Evolutionary conservation across 495 filamentous ascomycete species (phyloP), one percentile per base, ranked within the genome.

Genomic region (Aspergillus baeticus): DNA sequence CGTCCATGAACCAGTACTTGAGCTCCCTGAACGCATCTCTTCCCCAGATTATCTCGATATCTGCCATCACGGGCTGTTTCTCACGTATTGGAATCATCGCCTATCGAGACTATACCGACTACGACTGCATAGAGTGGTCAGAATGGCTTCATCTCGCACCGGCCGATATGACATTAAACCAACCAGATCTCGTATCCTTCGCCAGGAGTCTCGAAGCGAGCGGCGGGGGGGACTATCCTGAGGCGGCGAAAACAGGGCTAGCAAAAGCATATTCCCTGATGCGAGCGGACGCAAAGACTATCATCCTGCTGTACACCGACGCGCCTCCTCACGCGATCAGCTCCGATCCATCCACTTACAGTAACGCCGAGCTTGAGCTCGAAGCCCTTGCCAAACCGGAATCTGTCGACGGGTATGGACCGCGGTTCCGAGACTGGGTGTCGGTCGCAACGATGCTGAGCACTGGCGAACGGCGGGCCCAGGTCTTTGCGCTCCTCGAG

Each of bases 271-370:
- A 77, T 57, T 42, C 69, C 22, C 44, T 75, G 5, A 79, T 79
- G 77, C 64, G 76, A 41, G 34, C 63, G 7, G 69, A 73, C 11
- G 76, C 74, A 1, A 71, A 69, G 21, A 81, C 78, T 7, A 54
- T 81, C 13, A 63, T 79, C 23, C 52, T 81, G 2, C 53, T 80
- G 5, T 81, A 75, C 47, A 73, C 75, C 2, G 78, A 81, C 55
- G 78, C 77, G 1, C 74, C 77, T 5, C 77, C 77, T 1, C 77
- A 79, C 55, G 48, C 15, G 15, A 54, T 14, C 6, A 33, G 26
- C 29, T 31, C 41, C 1, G 23, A 2, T 5, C 15, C 22, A 0
- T 10, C 13, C 10, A 13, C 4, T 1, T 8, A 18, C 6, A 18
- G 3, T 0, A 48, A 55, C 21, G n/a, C 18, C 13, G 34, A 20